Base-by-base conservation (phyloP, 1,284 basidiomycete species). In the Boletellus deceptivus region DNA sequence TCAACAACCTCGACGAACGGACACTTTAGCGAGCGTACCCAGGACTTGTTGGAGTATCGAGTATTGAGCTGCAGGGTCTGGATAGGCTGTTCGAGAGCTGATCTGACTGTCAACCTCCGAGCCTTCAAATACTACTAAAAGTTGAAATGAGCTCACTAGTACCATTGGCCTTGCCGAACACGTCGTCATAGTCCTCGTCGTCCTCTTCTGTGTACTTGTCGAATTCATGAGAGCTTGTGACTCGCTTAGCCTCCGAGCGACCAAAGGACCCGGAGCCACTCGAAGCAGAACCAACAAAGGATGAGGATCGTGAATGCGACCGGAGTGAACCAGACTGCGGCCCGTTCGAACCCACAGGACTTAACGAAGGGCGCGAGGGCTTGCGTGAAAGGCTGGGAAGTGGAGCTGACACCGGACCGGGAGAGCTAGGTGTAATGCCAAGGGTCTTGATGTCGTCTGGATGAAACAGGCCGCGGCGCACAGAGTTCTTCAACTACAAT, bases 151-250 rank as follows among this genome's bases (percentile, higher is more conserved):
- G 70, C 84, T 65, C 58, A 86, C 87, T 73, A 13, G 77, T 75
- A 22, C 82, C 79, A 55, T 78, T 85, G 29, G 75, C 75, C 68
- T 89, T 89, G 52, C 82, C 90, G 67, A 94, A 93, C n/a, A 94
- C 83, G 71, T 94, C 92, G 45, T 93, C 90, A 63, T 93, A 94
- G 65, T 94, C 88, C 62, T 95, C 92, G 38, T 89, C 79, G 37
- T 92, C 90, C 20, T 80, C 80, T 69, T 95, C 93, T 7, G 88
- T 75, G 68, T 94, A 95, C 67, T 93, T 92, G 17, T 81, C 81
- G 59, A 94, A 84, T 65, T 85, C 86, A 48, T 74, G 72, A 54
- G 79, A 77, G 54, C 74, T 80, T 47, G 75, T 70, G 31, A 77
- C 54, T 50, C 78, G 71, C 54, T 72, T 72, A 3, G 82, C 80